Evolutionary conservation across 1,284 basidiomycete genomes (phyloP).

Genomic region (Prillingera fragicola): DNA sequence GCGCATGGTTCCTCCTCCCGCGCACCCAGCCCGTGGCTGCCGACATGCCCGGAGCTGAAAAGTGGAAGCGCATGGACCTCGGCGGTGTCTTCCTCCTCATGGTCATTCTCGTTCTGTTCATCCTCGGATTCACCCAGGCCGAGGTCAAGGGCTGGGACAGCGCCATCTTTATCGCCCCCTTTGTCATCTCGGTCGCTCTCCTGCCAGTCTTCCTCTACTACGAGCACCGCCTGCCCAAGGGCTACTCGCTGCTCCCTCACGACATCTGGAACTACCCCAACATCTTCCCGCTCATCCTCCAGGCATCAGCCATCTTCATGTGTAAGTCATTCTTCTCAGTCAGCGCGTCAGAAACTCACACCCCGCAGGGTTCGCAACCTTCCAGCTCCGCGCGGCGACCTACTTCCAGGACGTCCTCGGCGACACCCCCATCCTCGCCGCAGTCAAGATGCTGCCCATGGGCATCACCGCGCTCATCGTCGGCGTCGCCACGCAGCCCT

Average conservation of each 20-base stretch:
- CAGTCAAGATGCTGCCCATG: constrained; percentile 43
- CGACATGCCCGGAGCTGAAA: constrained; percentile 33
- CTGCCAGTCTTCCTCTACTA: constrained; percentile 23
- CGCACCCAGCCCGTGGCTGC: constrained; percentile 32
- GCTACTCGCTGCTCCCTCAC: constrained; percentile 43
- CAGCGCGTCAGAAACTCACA: no score
- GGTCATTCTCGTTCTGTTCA: constrained; percentile 39
- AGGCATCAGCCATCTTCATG: constrained; percentile 34
- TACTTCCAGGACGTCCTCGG: constrained; percentile 40
- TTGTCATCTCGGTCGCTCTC: constrained; percentile 26
- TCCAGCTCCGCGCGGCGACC: constrained; percentile 43
- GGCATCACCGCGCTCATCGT: constrained; percentile 41
- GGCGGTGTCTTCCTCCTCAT: constrained; percentile 38
- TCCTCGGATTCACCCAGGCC: constrained; percentile 44
- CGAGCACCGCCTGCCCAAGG: constrained; percentile 32
- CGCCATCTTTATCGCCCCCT: constrained; percentile 42
- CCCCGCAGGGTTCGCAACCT: constrained; percentile 39
- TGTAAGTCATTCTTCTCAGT: constrained; percentile 21
- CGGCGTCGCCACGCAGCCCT: constrained; percentile 28
- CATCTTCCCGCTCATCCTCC: constrained; percentile 41
- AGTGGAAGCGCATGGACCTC: constrained; percentile 46
- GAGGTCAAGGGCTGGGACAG: constrained; percentile 36
- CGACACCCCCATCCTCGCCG: constrained; percentile 39
- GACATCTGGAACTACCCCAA: constrained; percentile 43
- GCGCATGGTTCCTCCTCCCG: not conserved